A percentile compares a stretch with the other conserved stretches of the same genome.
phyloP scores from a whole-genome alignment of 163 green algal species.

The Scenedesmus sp. region DNA sequence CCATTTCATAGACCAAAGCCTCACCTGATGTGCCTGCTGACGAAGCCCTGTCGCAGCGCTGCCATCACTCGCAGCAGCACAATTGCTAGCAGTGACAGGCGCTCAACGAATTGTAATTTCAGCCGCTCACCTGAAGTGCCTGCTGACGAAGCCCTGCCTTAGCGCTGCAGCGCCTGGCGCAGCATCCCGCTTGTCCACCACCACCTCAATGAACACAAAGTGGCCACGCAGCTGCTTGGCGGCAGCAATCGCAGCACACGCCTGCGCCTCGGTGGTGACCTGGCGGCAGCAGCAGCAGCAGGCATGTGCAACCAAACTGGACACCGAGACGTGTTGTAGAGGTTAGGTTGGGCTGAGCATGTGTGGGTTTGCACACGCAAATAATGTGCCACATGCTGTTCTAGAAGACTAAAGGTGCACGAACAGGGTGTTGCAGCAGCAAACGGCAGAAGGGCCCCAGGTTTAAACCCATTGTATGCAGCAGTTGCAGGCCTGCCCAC shows the following conservation, averaged over 20 bases:
- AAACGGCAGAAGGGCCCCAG: too few relatives aligned
- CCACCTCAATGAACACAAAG: conserved; percentile 48
- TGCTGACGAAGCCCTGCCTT: background rate
- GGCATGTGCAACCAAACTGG: background rate
- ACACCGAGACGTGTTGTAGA: background rate
- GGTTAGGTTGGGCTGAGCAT: too few relatives aligned
- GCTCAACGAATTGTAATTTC: background rate
- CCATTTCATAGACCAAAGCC: too few relatives aligned
- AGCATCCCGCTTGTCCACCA: conserved; percentile 27
- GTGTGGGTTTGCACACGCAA: background rate
- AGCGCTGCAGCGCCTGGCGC: background rate
- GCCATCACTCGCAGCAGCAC: background rate
- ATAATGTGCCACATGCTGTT: background rate
- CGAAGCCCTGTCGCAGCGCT: too few relatives aligned
- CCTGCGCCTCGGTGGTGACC: conserved; percentile 9
- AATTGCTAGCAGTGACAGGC: background rate
- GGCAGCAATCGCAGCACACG: background rate
- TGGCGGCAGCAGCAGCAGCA: background rate
- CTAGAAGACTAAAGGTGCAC: background rate
- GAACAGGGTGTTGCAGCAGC: too few relatives aligned
- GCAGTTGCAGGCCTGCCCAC: background rate
- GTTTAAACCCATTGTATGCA: too few relatives aligned
- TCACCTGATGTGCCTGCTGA: too few relatives aligned
- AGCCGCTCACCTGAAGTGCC: background rate
- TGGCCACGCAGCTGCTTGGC: background rate